These are phyloP conservation scores for Wickerhamiella pararugosa DNA, from an alignment of 1,139 yeast genomes.

Conservation along the genomic window DNA sequence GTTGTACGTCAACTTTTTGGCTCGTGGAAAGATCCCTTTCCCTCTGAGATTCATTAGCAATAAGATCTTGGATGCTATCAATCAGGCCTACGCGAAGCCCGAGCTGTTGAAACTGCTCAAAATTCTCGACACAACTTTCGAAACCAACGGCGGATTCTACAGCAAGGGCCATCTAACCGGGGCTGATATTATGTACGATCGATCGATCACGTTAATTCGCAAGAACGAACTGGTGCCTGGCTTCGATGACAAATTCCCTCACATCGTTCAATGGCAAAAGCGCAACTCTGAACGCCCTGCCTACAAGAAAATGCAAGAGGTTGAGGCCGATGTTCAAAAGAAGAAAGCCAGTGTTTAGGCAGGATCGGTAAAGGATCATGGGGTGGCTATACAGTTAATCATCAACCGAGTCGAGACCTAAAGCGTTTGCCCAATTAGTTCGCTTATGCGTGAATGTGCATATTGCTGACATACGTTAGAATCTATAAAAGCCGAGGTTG, in stretches of 20 bases:
- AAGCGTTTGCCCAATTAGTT: too few species aligned
- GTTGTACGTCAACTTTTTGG: constrained; percentile 28
- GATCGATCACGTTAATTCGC: constrained; percentile 12
- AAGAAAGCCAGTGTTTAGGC: too few species aligned
- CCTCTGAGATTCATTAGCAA: constrained; percentile 32
- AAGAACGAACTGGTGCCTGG: constrained; percentile 8
- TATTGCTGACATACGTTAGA: too few species aligned
- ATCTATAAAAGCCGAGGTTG: too few species aligned
- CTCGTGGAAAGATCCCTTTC: constrained; percentile 30
- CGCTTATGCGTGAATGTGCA: too few species aligned
- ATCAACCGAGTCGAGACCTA: too few species aligned
- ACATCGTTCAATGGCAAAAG: constrained; percentile 15
- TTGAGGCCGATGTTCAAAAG: too few species aligned
- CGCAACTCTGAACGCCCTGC: too few species aligned
- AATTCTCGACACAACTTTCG: constrained; percentile 29
- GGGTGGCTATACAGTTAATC: too few species aligned
- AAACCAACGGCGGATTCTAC: constrained; percentile 34
- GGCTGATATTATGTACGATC: constrained; percentile 38
- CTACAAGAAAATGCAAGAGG: too few species aligned
- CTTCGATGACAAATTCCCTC: constrained; percentile 16
- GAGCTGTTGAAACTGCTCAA: constrained; percentile 12
- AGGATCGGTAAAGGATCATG: too few species aligned
- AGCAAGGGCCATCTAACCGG: constrained; percentile 42
- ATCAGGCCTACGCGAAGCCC: constrained; percentile 23
- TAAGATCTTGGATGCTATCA: constrained; percentile 31